A percentile compares a stretch with the other conserved stretches of the same genome.
Evolutionary conservation across 257 asterid species (phyloP).

Genomic region (Jacaranda mimosifolia): DNA sequence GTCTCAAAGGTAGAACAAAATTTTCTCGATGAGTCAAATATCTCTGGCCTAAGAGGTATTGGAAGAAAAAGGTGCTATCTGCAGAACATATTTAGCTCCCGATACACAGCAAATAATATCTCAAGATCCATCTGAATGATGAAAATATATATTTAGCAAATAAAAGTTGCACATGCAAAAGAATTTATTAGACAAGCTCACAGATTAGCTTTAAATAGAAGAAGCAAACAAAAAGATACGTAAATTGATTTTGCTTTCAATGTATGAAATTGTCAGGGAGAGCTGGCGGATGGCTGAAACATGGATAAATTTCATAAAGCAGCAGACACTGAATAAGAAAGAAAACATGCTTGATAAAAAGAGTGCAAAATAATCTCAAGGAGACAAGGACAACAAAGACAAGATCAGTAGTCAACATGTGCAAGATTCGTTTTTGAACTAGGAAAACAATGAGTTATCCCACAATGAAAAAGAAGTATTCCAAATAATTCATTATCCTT

Average conservation of each 20-base stretch:
- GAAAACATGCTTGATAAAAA: not conserved
- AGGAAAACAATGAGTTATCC: constrained; percentile 22
- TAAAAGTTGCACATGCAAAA: not conserved
- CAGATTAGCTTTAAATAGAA: constrained; percentile 7
- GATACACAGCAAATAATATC: not conserved
- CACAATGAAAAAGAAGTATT: constrained; percentile 4
- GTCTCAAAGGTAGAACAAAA: too few species aligned
- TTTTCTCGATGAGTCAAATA: not conserved
- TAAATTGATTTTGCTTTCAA: not conserved
- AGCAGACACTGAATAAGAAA: constrained; percentile 21
- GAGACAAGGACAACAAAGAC: not conserved
- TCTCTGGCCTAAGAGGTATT: not conserved
- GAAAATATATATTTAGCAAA: not conserved
- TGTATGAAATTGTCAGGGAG: constrained; percentile 3
- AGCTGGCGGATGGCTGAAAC: constrained; percentile 1
- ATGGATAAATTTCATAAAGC: constrained; percentile 25
- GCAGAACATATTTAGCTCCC: not conserved
- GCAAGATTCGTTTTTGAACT: constrained; percentile 11
- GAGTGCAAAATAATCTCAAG: not conserved
- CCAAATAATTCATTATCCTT: not conserved
- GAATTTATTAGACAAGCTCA: not conserved
- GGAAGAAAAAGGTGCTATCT: not conserved
- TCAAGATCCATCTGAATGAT: constrained; percentile 16
- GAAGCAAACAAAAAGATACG: not conserved
- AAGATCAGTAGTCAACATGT: not conserved